These are phyloP conservation scores for Lyophyllum shimeji DNA, from an alignment of 768 basidiomycete genomes.

Conservation along the genomic window DNA sequence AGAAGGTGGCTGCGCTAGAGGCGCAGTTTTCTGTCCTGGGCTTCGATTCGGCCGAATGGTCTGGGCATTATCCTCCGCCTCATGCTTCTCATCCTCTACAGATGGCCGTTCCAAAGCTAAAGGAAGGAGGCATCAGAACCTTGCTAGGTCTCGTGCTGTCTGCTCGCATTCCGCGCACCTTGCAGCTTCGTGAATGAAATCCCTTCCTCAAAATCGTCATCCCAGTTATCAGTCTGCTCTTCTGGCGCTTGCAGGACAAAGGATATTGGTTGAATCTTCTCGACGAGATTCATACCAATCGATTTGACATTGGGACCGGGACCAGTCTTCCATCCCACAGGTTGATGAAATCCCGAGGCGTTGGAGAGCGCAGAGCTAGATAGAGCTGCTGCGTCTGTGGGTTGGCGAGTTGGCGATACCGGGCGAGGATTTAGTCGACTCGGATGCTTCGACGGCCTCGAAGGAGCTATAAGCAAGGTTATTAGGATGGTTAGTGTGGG, in stretches of 20 bases:
- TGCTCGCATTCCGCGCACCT: constrained; percentile 33
- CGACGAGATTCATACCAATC: constrained; percentile 40
- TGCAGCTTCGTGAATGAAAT: constrained; percentile 86
- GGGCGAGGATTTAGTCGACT: constrained; percentile 44
- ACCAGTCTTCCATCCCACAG: constrained; percentile 34
- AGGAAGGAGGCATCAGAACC: constrained; percentile 5
- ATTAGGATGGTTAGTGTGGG: constrained; percentile 9
- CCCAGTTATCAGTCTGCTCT: constrained; percentile 95
- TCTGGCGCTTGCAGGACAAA: constrained; percentile 73
- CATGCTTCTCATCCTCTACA: constrained; percentile 53
- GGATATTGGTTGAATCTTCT: constrained; percentile 61
- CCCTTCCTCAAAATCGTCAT: constrained; percentile 95
- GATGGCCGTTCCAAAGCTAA: constrained; percentile 64
- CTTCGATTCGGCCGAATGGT: constrained; percentile 79
- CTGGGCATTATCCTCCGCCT: constrained; percentile 72
- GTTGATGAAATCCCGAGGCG: constrained; percentile 27
- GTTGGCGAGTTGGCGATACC: constrained; percentile 45
- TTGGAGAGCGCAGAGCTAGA: constrained; percentile 29
- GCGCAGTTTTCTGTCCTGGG: constrained; percentile 53
- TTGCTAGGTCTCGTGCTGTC: not conserved
- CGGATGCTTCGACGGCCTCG: constrained; percentile 70
- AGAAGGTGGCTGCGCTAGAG: constrained; percentile 61
- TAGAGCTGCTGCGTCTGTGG: constrained; percentile 27
- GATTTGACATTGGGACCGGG: constrained; percentile 32
- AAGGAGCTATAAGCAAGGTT: constrained; percentile 51